Base-by-base conservation (phyloP, 1,284 basidiomycete genomes). In the Sparassis latifolia region DNA sequence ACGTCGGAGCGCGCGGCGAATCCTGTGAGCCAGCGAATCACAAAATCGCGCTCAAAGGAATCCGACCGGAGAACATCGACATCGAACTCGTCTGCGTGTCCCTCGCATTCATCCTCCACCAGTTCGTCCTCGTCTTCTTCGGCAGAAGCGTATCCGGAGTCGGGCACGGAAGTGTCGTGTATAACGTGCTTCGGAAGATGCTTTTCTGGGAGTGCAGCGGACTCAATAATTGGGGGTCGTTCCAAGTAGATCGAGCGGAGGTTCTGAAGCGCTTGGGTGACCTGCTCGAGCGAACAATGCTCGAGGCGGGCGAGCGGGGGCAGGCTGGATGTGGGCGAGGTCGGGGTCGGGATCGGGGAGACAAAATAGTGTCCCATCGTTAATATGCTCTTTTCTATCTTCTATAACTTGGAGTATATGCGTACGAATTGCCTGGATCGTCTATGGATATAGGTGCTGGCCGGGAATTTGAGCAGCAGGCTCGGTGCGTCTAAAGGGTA, bases 131-230 rank as follows among this genome's bases (percentile, higher is more conserved):
- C 62, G 3, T 78, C 76, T 50, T 80, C 79, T 52, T 80, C 80
- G 10, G 76, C 79, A 40, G 81, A 83, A 3, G 80, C 82, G 53
- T 84, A 84, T 39, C 81, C 81, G 7, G 80, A 84, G 61, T 84
- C 80, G 2, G 76, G 72, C 2, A 75, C 70, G 28, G 66, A 67
- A 37, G 62, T 66, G 51, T 74, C 69, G 52, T 74, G 71, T 33
- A 69, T 57, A 29, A 63, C 59, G 51, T 67, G 66, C 43, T 61
- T 59, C 12, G 58, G 59, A 45, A 64, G 53, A 3, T 48, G 39
- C 20, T 20, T 20, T 20, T 20, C 20, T 20, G 20, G 20, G 48
- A 35, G 27, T 44, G 42, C n/a, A 29, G 52, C 35, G 45, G 49
- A 33, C 27, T 35, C 49, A 30, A 10, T 51, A 3, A 28, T 32